phyloP scores from a whole-genome alignment of 164 flowering plant species.

The Aristolochia contorta region DNA sequence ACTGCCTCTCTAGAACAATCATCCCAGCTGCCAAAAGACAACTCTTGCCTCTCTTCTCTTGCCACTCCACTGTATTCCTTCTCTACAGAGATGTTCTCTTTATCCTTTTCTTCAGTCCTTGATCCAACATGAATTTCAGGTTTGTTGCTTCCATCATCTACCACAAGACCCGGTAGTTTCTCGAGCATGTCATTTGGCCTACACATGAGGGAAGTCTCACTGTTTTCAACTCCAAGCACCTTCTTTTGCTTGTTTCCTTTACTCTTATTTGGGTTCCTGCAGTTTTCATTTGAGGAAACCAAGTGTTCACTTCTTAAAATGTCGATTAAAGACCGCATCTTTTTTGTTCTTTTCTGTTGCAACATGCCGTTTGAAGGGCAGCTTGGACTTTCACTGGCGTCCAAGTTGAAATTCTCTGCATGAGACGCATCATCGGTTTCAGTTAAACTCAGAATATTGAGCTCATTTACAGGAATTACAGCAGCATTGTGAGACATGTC shows the following conservation, averaged over 20 bases:
- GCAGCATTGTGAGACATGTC: not conserved
- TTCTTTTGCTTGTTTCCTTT: constrained; percentile 25
- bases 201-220: constrained; percentile 8
- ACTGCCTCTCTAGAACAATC: not conserved
- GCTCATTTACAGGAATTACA: constrained; percentile 5
- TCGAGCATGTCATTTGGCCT: constrained; percentile 4
- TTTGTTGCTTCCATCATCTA: constrained; percentile 7
- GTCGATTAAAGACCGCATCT: constrained; percentile 44
- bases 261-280: not conserved
- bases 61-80: too few species aligned
- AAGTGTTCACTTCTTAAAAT: constrained; percentile 22
- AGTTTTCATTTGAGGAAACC: constrained; percentile 6
- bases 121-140: not conserved
- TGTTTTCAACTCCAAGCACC: constrained; percentile 17
- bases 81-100: too few species aligned
- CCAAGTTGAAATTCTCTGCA: constrained; percentile 18
- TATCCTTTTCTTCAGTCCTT: too few species aligned
- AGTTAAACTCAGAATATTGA: constrained; percentile 16
- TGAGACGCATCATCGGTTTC: constrained; percentile 17
- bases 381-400: constrained; percentile 7
- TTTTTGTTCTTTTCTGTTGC: constrained; percentile 27
- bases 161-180: constrained; percentile 8
- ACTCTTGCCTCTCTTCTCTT: not conserved
- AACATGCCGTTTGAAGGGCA: constrained; percentile 15
- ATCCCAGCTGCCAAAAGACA: not conserved